Evolutionary conservation across 306 rosid species (phyloP), one percentile per base, ranked within the genome.

Genomic region (Lathyrus sativus): DNA sequence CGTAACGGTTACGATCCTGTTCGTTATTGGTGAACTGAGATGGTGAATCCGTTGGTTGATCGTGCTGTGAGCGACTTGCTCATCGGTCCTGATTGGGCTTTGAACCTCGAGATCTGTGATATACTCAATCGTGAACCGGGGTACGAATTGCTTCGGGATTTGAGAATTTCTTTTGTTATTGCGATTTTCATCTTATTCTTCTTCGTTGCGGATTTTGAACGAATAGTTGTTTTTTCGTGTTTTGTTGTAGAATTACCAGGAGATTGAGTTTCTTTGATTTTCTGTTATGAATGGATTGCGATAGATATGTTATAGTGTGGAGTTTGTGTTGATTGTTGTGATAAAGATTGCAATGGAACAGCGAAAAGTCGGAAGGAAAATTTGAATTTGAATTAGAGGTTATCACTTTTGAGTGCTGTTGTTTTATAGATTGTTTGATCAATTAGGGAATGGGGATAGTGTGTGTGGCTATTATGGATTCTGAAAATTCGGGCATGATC

Each of bases 51-150:
- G n/a, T 78, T 88, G 86, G 99, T 91, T 72, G 99, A 86, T 54
- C 92, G 97, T 73, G 99, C 97, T 75, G 87, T 97, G 56, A 91
- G 86, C 85, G 95, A 86, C 82, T 76, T 85, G 95, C 95, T 95
- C 60, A 81, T 95, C 65, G 99, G 99, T 65, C 99, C 99, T 74
- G 99, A 95, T 77, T 95, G 99, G 99, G 97, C 97, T 54, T 85
- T 85, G 97, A 95, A 95, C 81, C 73, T 95, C 71, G 99, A 95
- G 90, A 95, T 95, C 89, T 95, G 99, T 74, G 97, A 95, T 76
- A 77, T 87, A 68, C 88, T 91, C 77, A 95, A 88, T 67, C 92
- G 86, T 10, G 96, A 88, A 64, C 96, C 91, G 65, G 92, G 86
- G 97, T 95, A 84, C 22, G 91, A 64, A n/a, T 62, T 43, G 57